A percentile compares a stretch with the other conserved stretches of the same genome.
phyloP scores from a whole-genome alignment of 2,329 filamentous ascomycete species.

The Curvularia lunata region DNA sequence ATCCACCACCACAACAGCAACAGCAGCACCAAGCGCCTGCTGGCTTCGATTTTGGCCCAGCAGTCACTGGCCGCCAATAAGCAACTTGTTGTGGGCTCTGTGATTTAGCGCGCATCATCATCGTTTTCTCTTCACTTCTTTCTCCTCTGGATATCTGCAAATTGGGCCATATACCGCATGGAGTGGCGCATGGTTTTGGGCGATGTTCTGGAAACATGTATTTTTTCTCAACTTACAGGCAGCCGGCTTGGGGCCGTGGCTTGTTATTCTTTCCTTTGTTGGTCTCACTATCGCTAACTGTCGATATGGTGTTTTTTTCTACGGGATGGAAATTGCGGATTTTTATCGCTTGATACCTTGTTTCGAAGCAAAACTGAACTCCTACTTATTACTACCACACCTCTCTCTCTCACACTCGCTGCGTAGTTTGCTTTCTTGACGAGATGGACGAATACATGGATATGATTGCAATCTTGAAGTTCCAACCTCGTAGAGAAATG shows the following conservation, averaged over 20 bases:
- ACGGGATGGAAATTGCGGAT: constrained; percentile 16
- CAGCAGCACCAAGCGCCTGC: constrained; percentile 11
- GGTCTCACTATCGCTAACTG: constrained; percentile 3
- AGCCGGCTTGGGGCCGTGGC: neutral
- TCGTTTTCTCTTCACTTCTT: constrained; percentile 18
- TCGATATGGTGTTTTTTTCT: constrained; percentile 21
- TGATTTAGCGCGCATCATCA: constrained; percentile 20
- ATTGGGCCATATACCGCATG: neutral
- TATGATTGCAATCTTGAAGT: neutral
- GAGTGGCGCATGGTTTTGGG: neutral
- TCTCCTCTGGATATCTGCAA: constrained; percentile 21
- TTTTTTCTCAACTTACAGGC: neutral
- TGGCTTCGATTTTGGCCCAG: constrained; percentile 50
- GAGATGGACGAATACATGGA: constrained; percentile 2
- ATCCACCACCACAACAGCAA: constrained; percentile 43
- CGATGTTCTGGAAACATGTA: neutral
- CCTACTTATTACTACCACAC: neutral
- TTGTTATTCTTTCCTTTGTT: constrained; percentile 2
- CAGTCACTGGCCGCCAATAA: constrained; percentile 34
- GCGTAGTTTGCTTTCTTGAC: constrained; percentile 3
- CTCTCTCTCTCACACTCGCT: neutral
- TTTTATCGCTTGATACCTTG: constrained; percentile 7
- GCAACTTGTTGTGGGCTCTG: constrained; percentile 1
- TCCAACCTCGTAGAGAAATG: neutral
- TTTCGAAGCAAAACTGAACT: constrained; percentile 5